Evolutionary conservation across 2,329 filamentous ascomycete species (phyloP).

Genomic region (Cladosporium phlei): DNA sequence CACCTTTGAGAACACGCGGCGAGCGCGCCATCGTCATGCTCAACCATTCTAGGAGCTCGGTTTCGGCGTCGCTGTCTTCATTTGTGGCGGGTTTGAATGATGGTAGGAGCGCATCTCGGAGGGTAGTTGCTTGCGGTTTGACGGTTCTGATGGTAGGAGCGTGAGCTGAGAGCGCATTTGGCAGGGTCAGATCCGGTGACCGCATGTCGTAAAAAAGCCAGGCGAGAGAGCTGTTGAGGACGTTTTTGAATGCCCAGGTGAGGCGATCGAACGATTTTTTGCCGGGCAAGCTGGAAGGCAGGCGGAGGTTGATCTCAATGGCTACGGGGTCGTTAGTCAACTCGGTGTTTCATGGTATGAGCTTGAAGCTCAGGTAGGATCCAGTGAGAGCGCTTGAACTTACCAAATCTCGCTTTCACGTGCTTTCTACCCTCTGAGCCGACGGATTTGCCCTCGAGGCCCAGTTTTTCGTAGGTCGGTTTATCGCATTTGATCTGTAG

Average conservation of each 20-base stretch:
- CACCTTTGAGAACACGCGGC: constrained; percentile 54
- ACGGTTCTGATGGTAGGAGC: constrained; percentile 31
- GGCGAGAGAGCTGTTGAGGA: constrained; percentile 60
- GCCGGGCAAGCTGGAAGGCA: constrained; percentile 71
- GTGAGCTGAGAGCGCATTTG: constrained; percentile 24
- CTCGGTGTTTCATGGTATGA: too few relatives aligned
- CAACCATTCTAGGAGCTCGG: constrained; percentile 69
- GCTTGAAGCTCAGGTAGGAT: too few relatives aligned
- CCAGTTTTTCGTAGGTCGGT: constrained; percentile 75
- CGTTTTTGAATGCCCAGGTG: constrained; percentile 72
- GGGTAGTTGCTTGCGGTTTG: constrained; percentile 20
- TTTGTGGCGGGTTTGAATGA: constrained; percentile 17
- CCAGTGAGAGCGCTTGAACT: constrained; percentile 19
- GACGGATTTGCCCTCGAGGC: constrained; percentile 67
- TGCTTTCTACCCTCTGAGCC: constrained; percentile 56
- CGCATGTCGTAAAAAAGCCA: constrained; percentile 73
- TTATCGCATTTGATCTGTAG: constrained; percentile 75
- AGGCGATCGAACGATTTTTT: constrained; percentile 79
- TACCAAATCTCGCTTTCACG: constrained; percentile 70
- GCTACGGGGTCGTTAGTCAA: too few relatives aligned
- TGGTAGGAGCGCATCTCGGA: constrained; percentile 30
- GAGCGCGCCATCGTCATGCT: constrained; percentile 63
- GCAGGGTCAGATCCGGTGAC: not conserved
- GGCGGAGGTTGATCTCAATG: constrained; percentile 70
- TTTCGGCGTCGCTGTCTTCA: constrained; percentile 31